A percentile compares a stretch with the other conserved stretches of the same genome.
Evolutionary conservation across 441 rosid species (phyloP).

Genomic region (Corymbia citriodora): DNA sequence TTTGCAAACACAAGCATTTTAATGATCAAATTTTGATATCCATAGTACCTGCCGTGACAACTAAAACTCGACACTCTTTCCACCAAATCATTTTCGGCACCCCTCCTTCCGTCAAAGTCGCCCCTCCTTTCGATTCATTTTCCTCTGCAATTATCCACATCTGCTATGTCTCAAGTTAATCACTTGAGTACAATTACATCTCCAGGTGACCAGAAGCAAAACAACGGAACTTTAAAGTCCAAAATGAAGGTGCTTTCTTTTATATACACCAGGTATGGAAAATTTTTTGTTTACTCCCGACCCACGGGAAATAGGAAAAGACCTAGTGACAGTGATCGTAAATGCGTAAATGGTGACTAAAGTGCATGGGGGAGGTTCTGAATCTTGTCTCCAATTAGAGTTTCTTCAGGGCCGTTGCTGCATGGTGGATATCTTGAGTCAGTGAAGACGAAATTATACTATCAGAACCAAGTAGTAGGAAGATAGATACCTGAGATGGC

Average conservation of each 20-base stretch:
- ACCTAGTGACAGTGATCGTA: neutral
- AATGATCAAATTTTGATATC: neutral
- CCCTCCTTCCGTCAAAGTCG: neutral
- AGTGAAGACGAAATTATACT: neutral
- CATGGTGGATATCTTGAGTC: neutral
- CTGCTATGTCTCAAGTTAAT: neutral
- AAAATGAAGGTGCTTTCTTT: neutral
- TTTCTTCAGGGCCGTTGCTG: slow-evolving; percentile 72
- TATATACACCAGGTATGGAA: neutral
- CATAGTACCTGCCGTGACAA: neutral
- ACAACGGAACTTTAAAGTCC: neutral
- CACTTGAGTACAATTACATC: neutral
- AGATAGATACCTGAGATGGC: slow-evolving; percentile 66
- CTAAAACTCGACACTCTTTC: neutral
- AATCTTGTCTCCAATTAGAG: slow-evolving; percentile 34
- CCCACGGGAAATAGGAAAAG: neutral
- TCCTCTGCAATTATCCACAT: neutral
- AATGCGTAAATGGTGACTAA: slow-evolving; percentile 11
- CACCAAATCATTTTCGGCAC: neutral
- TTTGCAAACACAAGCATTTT: neutral
- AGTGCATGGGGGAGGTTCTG: slow-evolving; percentile 61
- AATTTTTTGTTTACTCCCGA: neutral
- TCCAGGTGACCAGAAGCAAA: neutral
- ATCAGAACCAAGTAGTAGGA: neutral
- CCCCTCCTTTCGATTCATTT: neutral